Evolutionary conservation across 331 rosid species (phyloP).

Genomic region (Cydonia oblonga): DNA sequence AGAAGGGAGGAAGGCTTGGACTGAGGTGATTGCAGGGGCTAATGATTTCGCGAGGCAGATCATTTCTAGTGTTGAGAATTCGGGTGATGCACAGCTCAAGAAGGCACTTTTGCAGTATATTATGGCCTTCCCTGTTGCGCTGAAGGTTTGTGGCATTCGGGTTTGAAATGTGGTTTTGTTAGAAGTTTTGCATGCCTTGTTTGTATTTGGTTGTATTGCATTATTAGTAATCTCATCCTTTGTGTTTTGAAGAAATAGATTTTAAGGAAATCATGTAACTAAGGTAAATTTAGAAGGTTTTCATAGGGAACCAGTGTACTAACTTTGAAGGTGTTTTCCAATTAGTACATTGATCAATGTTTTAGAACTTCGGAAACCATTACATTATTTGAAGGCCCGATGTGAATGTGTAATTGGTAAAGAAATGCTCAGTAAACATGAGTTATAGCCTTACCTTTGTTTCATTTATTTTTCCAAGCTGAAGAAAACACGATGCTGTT

Average conservation of each 20-base stretch:
- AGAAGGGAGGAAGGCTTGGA: conserved; percentile 89
- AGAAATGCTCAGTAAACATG: neutral
- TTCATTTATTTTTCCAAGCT: neutral
- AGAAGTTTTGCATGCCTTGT: neutral
- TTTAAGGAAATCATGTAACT: neutral
- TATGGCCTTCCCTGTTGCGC: conserved; percentile 66
- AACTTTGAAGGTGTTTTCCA: neutral
- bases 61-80: conserved; percentile 28
- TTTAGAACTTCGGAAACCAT: neutral
- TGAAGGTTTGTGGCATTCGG: conserved; percentile 37
- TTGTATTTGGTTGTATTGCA: neutral
- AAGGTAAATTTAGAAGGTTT: neutral
- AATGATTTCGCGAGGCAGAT: conserved; percentile 59
- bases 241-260: neutral
- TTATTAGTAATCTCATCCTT: neutral
- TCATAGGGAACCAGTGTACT: neutral
- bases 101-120: conserved; percentile 63
- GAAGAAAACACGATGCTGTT: neutral
- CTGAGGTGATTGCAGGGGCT: conserved; percentile 47
- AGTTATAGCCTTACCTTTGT: neutral
- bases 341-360: neutral
- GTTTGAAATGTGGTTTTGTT: neutral
- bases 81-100: conserved; percentile 32
- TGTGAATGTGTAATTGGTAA: neutral
- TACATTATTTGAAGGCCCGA: neutral